Base-by-base conservation (phyloP, 176 grass and related monocot species). In the Tuctoria greenei region DNA sequence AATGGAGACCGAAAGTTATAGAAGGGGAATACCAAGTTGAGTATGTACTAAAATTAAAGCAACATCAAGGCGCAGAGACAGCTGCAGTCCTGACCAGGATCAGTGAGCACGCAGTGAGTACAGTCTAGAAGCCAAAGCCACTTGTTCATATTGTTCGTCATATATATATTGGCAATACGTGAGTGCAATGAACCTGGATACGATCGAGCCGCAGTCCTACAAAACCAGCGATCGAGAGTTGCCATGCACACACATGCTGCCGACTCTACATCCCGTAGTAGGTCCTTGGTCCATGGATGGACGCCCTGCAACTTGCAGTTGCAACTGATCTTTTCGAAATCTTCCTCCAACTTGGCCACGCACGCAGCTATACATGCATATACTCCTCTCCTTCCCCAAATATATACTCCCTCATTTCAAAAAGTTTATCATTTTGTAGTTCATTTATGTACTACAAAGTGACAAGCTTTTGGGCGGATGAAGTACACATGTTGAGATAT, bases 131-230 rank as follows among this genome's bases (percentile, higher is more conserved):
- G 43, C 26, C 44, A 58, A 60, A 18, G 40, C 26, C 66, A 47
- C 39, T 80, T 69, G 52, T 58, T 66, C 40, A n/a, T n/a, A 15
- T 45, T 45, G 11, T 55, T 67, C 47, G 41, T 31, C 31, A 9
- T 66, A n/a, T 56, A 64, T 57, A n/a, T 18, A n/a, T 8, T 14
- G 10, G 7, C 49, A 20, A 17, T 4, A 51, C 2, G 13, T 24
- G n/a, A 62, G 16, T 78, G 34, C 75, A 56, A 41, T 28, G 75
- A 78, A 55, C 35, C 75, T 78, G 62, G 47, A 35, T 31, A 69
- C n/a, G 60, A 36, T n/a, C n/a, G n/a, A n/a, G n/a, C n/a, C n/a
- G 13, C 24, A 59, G 54, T 16, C 40, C 9, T 24, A 44, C 13
- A n/a, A n/a, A n/a, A n/a, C 11, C 4, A 13, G 35, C 49, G n/a